Base-by-base conservation (phyloP, 495 filamentous ascomycete genomes). In the Talaromyces proteolyticus region DNA sequence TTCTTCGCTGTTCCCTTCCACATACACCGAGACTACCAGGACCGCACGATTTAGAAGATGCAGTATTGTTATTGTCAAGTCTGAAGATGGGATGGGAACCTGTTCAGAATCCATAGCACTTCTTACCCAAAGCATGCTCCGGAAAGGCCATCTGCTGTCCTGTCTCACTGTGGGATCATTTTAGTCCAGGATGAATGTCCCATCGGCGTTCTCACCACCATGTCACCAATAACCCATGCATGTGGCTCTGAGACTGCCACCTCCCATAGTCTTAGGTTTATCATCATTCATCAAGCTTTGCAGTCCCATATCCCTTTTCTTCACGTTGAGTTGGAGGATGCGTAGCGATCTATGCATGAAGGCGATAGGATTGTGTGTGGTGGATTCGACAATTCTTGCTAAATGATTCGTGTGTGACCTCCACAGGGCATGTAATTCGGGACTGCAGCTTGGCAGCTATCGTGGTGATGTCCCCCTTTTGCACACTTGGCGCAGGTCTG, bases 121-220 rank as follows among this genome's bases (percentile, higher is more conserved):
- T 8, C 55, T 58, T 3, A 65, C 45, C 61, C 56, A 68, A 1
- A 68, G 55, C 59, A 66, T 65, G 41, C 61, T 63, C 39, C 56
- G 55, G 11, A 63, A 55, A 14, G 56, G 54, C 62, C 48, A 65
- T 51, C 58, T 49, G 10, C 50, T 52, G 39, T 61, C 53, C 43
- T 47, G 55, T 44, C 21, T 44, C 42, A 6, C 6, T 44, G 21
- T 55, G 23, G 57, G 61, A 62, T 47, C 51, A 66, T 57, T 39
- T 65, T 66, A 0, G 54, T 64, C 59, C 48, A 66, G 29, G 64
- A 57, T 14, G 54, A 43, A 42, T 66, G 53, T 55, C 53, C 58
- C 47, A 64, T 64, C 38, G 54, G 56, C 48, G 53, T 60, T 0
- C 52, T 63, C 45, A 61, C 48, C 42, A 58, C 48, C 22, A 45